phyloP scores from a whole-genome alignment of 495 filamentous ascomycete species.

The Penicillium bovifimosum region DNA sequence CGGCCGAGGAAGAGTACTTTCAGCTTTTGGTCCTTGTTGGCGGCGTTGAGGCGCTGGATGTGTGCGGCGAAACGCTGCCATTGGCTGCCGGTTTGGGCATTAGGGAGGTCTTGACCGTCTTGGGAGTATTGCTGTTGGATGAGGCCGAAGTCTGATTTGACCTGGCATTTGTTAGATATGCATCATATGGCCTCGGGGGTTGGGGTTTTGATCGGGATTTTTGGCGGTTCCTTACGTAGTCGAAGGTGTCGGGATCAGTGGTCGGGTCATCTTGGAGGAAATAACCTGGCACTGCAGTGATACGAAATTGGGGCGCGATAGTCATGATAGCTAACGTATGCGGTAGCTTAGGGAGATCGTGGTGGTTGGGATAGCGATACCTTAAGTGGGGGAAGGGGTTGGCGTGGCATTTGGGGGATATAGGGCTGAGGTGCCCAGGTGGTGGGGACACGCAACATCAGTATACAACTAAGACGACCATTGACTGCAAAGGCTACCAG shows the following conservation, averaged over 20 bases:
- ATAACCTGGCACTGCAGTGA: conserved; percentile 55
- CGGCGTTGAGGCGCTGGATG: conserved; percentile 49
- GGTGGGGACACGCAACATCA: background rate
- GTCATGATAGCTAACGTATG: conserved; percentile 3
- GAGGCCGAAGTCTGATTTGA: conserved; percentile 58
- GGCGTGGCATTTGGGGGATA: background rate
- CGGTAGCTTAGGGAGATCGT: background rate
- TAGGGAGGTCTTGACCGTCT: too few relatives aligned
- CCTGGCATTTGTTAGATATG: conserved; percentile 21
- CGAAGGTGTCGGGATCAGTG: conserved; percentile 60
- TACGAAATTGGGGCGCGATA: conserved; percentile 15
- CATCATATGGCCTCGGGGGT: background rate
- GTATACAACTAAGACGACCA: background rate
- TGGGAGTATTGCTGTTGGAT: conserved; percentile 49
- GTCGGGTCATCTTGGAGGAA: conserved; percentile 66
- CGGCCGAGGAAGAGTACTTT: conserved; percentile 67
- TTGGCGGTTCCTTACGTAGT: conserved; percentile 54
- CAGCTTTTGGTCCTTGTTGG: conserved; percentile 43
- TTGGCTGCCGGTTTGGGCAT: conserved; percentile 45
- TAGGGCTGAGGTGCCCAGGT: background rate
- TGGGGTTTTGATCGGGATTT: background rate
- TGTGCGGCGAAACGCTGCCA: conserved; percentile 60
- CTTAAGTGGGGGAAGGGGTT: background rate
- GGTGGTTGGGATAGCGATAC: background rate
- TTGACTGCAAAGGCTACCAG: too few relatives aligned